Evolutionary conservation across 768 basidiomycete genomes (phyloP).

Genomic region (Amanita fuliginea): DNA sequence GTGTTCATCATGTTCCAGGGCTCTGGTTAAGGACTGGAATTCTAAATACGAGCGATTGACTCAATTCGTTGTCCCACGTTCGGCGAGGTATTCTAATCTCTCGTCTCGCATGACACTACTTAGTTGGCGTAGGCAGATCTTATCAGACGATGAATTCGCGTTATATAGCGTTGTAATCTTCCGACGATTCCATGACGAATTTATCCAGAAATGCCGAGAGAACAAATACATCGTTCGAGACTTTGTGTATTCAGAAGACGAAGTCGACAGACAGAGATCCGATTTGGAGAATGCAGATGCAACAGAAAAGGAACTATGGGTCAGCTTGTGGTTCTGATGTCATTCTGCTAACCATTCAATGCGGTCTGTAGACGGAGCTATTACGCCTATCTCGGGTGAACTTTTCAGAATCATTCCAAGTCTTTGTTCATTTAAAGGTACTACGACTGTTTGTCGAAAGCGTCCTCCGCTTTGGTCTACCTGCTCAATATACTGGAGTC

Average conservation of each 20-base stretch:
- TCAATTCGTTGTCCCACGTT: conserved; percentile 88
- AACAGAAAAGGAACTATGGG: conserved; percentile 97
- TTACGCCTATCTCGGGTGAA: conserved; percentile 85
- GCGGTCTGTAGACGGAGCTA: conserved; percentile 67
- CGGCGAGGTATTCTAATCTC: conserved; percentile 48
- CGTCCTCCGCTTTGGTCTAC: conserved; percentile 89
- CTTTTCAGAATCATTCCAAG: conserved; percentile 94
- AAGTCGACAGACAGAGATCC: conserved; percentile 66
- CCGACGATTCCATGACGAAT: conserved; percentile 85
- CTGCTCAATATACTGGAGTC: conserved; percentile 80
- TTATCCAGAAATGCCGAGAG: conserved; percentile 88
- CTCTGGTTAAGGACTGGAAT: conserved; percentile 78
- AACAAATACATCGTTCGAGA: conserved; percentile 95
- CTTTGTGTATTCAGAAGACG: conserved; percentile 80
- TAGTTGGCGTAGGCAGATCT: conserved; percentile 41
- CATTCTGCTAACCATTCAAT: not conserved
- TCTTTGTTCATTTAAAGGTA: conserved; percentile 89
- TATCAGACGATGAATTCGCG: conserved; percentile 81
- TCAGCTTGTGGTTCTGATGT: conserved; percentile 23
- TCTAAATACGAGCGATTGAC: conserved; percentile 80
- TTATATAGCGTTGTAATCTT: conserved; percentile 85
- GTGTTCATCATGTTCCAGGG: conserved; percentile 33
- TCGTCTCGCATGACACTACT: conserved; percentile 5
- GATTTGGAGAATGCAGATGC: conserved; percentile 71
- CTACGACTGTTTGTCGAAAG: conserved; percentile 90